Evolutionary conservation across 805 yeast species (phyloP).

Genomic region (Candida peoriensis): DNA sequence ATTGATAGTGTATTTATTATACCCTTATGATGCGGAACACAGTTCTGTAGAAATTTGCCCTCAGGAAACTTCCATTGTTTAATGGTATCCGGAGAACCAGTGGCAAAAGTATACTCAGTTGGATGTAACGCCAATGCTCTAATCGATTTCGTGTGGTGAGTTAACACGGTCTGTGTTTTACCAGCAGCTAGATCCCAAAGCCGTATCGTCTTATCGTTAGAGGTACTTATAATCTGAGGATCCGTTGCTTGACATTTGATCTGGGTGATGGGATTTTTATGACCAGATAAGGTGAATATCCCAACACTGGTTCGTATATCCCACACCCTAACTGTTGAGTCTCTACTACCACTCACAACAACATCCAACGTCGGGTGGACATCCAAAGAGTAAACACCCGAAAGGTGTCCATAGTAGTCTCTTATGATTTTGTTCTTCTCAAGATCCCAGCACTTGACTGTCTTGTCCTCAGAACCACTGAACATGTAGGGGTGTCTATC

Average conservation of each 20-base stretch:
- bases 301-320: constrained; percentile 79
- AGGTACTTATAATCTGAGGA: constrained; percentile 81
- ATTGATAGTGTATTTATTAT: constrained; percentile 67
- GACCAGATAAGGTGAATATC: constrained; percentile 77
- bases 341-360: constrained; percentile 84
- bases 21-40: constrained; percentile 36
- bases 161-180: constrained; percentile 60
- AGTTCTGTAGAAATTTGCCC: constrained; percentile 64
- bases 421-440: constrained; percentile 78
- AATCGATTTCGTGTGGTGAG: constrained; percentile 82
- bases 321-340: constrained; percentile 85
- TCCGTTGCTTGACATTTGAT: constrained; percentile 65
- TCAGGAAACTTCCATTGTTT: constrained; percentile 81
- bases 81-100: constrained; percentile 77
- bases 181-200: constrained; percentile 92
- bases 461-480: constrained; percentile 89
- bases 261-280: constrained; percentile 66
- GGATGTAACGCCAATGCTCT: constrained; percentile 71
- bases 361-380: constrained; percentile 85
- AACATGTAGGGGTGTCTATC: constrained; percentile 81
- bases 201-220: constrained; percentile 79
- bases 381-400: constrained; percentile 80
- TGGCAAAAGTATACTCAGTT: constrained; percentile 63
- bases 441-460: constrained; percentile 93
- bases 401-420: constrained; percentile 90